Conservation (phyloP, 176 grass and related monocot genomes). For the Pontederia crassipes region DNA sequence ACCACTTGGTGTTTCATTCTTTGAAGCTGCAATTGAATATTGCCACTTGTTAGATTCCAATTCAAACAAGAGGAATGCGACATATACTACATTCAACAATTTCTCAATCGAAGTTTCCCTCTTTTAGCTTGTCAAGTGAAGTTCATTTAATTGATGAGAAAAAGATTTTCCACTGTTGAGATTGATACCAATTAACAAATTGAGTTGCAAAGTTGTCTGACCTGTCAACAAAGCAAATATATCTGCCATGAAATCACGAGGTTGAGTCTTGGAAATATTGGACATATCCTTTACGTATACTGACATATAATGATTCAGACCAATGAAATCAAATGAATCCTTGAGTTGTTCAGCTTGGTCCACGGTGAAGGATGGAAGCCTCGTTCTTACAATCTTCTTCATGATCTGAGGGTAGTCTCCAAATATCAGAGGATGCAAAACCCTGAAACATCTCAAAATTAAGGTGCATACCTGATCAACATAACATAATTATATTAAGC, state of each 20-base stretch:
- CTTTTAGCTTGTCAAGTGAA: too few species aligned
- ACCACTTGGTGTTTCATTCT: conserved; percentile 24
- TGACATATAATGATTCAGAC: conserved; percentile 60
- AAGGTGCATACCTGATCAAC: too few species aligned
- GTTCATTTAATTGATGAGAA: too few species aligned
- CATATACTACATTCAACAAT: neutral
- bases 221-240: conserved; percentile 36
- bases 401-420: conserved; percentile 50
- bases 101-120: neutral
- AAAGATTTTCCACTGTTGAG: too few species aligned
- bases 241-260: conserved; percentile 43
- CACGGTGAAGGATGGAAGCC: conserved; percentile 32
- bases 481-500: too few species aligned
- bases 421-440: conserved; percentile 35
- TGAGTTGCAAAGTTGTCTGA: conserved; percentile 8
- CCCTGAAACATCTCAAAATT: conserved; percentile 18
- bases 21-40: conserved; percentile 32
- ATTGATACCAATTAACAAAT: neutral
- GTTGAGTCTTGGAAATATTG: neutral
- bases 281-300: conserved; percentile 45
- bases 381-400: conserved; percentile 38
- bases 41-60: neutral
- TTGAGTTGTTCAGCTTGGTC: conserved; percentile 26
- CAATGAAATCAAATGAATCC: conserved; percentile 46
- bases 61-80: neutral